Evolutionary conservation across 129 eudicot species (phyloP).

Genomic region (Lactuca saligna): DNA sequence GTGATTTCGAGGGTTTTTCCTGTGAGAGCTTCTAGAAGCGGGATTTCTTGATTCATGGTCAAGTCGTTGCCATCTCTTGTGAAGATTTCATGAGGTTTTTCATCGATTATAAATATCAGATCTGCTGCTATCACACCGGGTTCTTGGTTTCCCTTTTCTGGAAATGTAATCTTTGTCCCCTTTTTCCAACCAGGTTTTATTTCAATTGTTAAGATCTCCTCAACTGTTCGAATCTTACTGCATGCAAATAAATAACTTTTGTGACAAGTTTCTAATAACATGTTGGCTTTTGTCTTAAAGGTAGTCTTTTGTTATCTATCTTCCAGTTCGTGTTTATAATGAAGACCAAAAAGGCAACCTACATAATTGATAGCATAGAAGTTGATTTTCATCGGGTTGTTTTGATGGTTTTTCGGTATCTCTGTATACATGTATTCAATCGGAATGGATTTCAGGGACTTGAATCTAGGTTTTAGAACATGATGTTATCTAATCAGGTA

Average conservation of each 20-base stretch:
- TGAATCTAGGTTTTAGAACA: neutral
- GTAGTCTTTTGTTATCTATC: too few species aligned
- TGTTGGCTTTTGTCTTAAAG: too few species aligned
- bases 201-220: slow-evolving; percentile 75
- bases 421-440: neutral
- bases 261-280: too few species aligned
- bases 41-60: slow-evolving; percentile 50
- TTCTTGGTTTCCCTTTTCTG: slow-evolving; percentile 78
- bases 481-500: neutral
- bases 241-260: neutral
- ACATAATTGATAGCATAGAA: neutral
- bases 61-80: slow-evolving; percentile 71
- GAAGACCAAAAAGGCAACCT: neutral
- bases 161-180: slow-evolving; percentile 80
- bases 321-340: too few species aligned
- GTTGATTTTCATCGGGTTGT: neutral
- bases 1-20: slow-evolving; percentile 65
- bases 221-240: slow-evolving; percentile 54
- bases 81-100: slow-evolving; percentile 61
- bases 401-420: neutral
- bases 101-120: slow-evolving; percentile 64
- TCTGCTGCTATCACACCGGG: slow-evolving; percentile 84
- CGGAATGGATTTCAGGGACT: neutral
- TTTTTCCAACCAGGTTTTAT: slow-evolving; percentile 87
- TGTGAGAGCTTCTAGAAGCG: slow-evolving; percentile 69